Percentiles rank a stretch among this genome's conserved stretches.
Conservation (phyloP, 164 flowering plant species). For the Nelumbo lutea region DNA sequence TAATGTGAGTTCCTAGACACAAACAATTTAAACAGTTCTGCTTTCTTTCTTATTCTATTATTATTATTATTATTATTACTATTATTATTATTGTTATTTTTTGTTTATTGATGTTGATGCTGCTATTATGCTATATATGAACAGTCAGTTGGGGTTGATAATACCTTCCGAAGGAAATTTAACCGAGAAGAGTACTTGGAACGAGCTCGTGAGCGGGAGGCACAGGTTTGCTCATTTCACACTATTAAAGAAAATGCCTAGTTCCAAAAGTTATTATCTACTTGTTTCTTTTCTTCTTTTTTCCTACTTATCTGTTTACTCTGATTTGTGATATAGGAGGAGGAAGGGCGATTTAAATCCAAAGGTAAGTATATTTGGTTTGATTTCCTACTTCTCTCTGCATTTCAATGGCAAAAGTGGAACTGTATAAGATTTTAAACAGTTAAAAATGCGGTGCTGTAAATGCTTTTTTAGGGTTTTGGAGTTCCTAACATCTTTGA, state of each 20-base stretch:
- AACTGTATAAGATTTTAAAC: neutral
- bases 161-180: conserved; percentile 73
- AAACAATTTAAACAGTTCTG: neutral
- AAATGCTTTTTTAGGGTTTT: neutral
- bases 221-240: conserved; percentile 34
- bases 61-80: neutral
- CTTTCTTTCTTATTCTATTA: neutral
- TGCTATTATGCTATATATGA: neutral
- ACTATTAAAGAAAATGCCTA: neutral
- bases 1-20: conserved; percentile 20
- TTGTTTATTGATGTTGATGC: neutral
- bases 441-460: neutral
- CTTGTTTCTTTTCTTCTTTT: neutral
- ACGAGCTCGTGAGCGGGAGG: conserved; percentile 84
- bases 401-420: neutral
- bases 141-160: conserved; percentile 74
- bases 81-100: neutral
- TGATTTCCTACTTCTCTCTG: neutral
- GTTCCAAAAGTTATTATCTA: too few species aligned
- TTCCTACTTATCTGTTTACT: neutral
- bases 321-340: conserved; percentile 26
- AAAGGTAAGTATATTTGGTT: conserved; percentile 37
- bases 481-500: neutral
- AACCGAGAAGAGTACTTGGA: conserved; percentile 79
- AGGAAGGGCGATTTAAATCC: conserved; percentile 40